These are phyloP conservation scores for Kazachstania viticola DNA, from an alignment of 805 yeast species.

Conservation along the genomic window DNA sequence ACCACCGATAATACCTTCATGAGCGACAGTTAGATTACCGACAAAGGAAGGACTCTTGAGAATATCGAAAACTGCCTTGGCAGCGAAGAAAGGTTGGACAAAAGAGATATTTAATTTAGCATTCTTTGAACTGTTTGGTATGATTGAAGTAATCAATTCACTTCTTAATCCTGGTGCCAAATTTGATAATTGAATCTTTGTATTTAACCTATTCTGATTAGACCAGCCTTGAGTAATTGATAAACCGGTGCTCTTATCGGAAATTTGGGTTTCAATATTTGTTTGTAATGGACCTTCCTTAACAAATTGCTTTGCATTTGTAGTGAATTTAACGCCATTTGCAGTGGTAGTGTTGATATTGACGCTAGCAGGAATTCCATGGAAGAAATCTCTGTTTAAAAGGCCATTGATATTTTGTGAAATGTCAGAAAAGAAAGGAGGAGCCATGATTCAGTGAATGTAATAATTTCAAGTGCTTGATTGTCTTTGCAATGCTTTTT, in stretches of 20 bases:
- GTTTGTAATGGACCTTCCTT: conserved; percentile 78
- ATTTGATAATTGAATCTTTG: conserved; percentile 87
- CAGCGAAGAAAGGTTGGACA: conserved; percentile 86
- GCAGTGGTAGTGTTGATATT: conserved; percentile 91
- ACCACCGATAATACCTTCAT: conserved; percentile 94
- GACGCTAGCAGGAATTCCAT: conserved; percentile 73
- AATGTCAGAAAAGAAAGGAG: conserved; percentile 87
- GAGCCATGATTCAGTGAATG: conserved; percentile 39
- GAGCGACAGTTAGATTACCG: conserved; percentile 91
- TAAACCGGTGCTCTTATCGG: conserved; percentile 86
- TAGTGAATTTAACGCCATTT: conserved; percentile 89
- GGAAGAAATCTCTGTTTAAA: conserved; percentile 87
- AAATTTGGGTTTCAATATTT: conserved; percentile 80
- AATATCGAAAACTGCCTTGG: conserved; percentile 89
- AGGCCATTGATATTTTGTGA: conserved; percentile 87
- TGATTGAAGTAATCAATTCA: conserved; percentile 76
- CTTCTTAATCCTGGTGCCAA: conserved; percentile 92
- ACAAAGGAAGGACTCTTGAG: conserved; percentile 91
- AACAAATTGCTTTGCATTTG: conserved; percentile 77
- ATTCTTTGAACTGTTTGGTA: conserved; percentile 76
- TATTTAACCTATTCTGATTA: conserved; percentile 80
- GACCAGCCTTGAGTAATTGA: conserved; percentile 97
- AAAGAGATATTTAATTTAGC: conserved; percentile 86
- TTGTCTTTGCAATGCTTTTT: no score
- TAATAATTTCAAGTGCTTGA: no score